These are phyloP conservation scores for Coniochaeta sp. DNA, from an alignment of 2,329 filamentous ascomycete genomes.

Conservation along the genomic window DNA sequence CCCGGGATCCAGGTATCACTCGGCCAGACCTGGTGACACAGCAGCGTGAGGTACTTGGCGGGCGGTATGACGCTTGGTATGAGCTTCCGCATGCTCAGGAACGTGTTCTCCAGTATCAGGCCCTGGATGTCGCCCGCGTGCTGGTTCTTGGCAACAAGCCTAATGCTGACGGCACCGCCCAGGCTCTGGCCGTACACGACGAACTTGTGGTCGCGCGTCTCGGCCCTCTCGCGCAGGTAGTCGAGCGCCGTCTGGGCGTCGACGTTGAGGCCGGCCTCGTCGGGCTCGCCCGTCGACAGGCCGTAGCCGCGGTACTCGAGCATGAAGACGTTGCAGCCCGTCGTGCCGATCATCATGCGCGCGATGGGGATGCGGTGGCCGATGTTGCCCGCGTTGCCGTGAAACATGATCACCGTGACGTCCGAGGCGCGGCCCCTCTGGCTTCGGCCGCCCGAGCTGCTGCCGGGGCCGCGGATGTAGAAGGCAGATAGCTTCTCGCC, in stretches of 20 bases:
- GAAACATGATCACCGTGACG: conserved; percentile 88
- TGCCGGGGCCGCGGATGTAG: conserved; percentile 76
- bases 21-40: conserved; percentile 94
- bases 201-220: conserved; percentile 72
- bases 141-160: conserved; percentile 79
- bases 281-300: conserved; percentile 78
- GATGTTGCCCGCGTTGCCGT: conserved; percentile 96
- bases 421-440: conserved; percentile 42
- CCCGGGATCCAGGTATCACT: conserved; percentile 75
- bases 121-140: conserved; percentile 69
- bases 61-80: conserved; percentile 90
- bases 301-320: conserved; percentile 96
- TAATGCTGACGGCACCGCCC: conserved; percentile 83
- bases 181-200: conserved; percentile 92
- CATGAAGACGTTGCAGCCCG: conserved; percentile 95
- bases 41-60: conserved; percentile 76
- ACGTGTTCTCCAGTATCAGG: conserved; percentile 94
- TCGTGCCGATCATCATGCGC: conserved; percentile 71
- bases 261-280: conserved; percentile 78
- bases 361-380: conserved; percentile 92
- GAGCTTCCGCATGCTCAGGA: conserved; percentile 88
- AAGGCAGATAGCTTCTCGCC: conserved; percentile 86
- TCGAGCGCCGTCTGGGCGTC: conserved; percentile 90
- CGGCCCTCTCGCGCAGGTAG: conserved; percentile 73
- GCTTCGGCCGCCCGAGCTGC: conserved; percentile 38